Evolutionary conservation across 192 early-diverging fungal genomes (phyloP).

Genomic region (Backusella tuberculispora): DNA sequence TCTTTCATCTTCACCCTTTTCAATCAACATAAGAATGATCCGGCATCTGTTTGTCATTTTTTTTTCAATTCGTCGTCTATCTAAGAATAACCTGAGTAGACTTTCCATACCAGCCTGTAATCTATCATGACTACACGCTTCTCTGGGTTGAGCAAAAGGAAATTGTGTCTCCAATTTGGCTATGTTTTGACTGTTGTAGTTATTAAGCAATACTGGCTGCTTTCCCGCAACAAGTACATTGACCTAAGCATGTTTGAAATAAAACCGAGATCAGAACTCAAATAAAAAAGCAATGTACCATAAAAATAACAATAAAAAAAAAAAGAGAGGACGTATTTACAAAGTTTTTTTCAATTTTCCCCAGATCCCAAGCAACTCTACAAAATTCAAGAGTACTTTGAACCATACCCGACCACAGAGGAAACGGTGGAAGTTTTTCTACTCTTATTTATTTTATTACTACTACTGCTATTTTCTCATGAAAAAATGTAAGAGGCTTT

Average conservation of each 20-base stretch:
- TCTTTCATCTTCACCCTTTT: conserved; percentile 4
- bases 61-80: neutral
- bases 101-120: conserved; percentile 9
- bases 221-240: conserved; percentile 6
- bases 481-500: neutral
- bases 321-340: conserved; percentile 17
- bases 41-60: conserved; percentile 1
- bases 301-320: neutral
- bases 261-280: neutral
- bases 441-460: conserved; percentile 15
- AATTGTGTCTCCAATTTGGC: neutral
- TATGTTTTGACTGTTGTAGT: neutral
- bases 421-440: conserved; percentile 28
- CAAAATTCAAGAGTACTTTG: conserved; percentile 28
- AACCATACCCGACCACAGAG: conserved; percentile 33
- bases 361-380: conserved; percentile 31
- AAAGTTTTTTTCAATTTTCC: neutral
- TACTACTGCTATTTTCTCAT: neutral
- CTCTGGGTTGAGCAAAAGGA: conserved; percentile 6
- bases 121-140: conserved; percentile 10
- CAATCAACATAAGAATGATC: neutral
- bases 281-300: too few relatives aligned
- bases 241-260: conserved; percentile 11
- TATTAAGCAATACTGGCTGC: neutral
- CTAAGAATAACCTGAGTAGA: neutral